phyloP scores from a whole-genome alignment of 169 alveolate genomes.

The Plasmodium reichenowi region DNA sequence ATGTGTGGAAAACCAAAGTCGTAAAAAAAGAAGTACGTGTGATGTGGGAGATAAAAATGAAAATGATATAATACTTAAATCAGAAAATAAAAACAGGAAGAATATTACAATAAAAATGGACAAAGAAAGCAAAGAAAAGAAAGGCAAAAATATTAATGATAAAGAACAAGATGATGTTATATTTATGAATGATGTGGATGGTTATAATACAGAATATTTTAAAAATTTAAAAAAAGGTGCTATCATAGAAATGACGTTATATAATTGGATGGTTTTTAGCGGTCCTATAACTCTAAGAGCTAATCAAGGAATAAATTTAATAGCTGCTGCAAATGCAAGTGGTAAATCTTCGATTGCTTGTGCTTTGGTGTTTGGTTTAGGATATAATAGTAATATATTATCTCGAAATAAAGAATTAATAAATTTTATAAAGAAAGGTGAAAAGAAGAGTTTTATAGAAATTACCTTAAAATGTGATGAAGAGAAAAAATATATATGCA shows the following conservation, averaged over 20 bases:
- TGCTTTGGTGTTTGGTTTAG: slow-evolving; percentile 84
- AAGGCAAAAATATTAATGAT: no score
- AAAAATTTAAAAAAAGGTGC: slow-evolving; percentile 44
- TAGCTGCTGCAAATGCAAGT: slow-evolving; percentile 85
- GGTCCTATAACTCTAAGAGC: slow-evolving; percentile 82
- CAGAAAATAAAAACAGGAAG: background rate
- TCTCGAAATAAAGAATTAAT: slow-evolving; percentile 80
- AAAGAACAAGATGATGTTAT: background rate
- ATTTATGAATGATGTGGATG: background rate
- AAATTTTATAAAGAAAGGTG: slow-evolving; percentile 81
- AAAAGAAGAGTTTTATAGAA: slow-evolving; percentile 63
- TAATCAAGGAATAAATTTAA: slow-evolving; percentile 81
- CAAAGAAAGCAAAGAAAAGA: no score
- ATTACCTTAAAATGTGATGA: slow-evolving; percentile 28
- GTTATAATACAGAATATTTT: background rate
- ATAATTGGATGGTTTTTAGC: slow-evolving; percentile 86
- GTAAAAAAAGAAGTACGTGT: slow-evolving; percentile 1
- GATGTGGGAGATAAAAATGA: background rate
- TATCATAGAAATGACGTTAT: slow-evolving; percentile 70
- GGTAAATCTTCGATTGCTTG: slow-evolving; percentile 85
- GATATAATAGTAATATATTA: slow-evolving; percentile 76
- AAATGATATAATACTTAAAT: background rate
- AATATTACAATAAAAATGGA: background rate
- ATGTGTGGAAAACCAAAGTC: background rate
- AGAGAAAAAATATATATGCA: slow-evolving; percentile 13